phyloP scores from a whole-genome alignment of 2,329 filamentous ascomycete species.

The Camptophora hylomeconis region DNA sequence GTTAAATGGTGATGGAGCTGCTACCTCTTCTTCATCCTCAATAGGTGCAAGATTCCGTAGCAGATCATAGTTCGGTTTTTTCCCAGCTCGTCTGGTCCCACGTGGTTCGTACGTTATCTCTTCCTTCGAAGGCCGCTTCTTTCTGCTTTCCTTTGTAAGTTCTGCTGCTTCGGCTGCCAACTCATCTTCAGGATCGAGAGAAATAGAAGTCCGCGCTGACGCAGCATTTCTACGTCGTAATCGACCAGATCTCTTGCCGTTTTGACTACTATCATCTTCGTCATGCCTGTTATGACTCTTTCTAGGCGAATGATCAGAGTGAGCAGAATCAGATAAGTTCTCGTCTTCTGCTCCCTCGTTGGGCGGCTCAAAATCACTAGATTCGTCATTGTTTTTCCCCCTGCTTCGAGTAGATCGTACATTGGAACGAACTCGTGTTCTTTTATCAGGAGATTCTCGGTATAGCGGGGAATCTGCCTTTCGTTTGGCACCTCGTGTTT shows the following conservation, averaged over 20 bases:
- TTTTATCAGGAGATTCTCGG: slow-evolving; percentile 19
- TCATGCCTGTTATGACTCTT: slow-evolving; percentile 28
- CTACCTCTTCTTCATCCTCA: slow-evolving; percentile 61
- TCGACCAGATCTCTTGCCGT: slow-evolving; percentile 38
- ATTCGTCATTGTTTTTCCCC: slow-evolving; percentile 38
- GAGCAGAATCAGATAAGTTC: slow-evolving; percentile 39
- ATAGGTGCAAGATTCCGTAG: slow-evolving; percentile 36
- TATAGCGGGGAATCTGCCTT: slow-evolving; percentile 22
- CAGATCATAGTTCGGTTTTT: slow-evolving; percentile 16
- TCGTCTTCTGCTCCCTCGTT: slow-evolving; percentile 44
- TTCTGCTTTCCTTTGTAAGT: slow-evolving; percentile 32
- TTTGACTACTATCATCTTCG: slow-evolving; percentile 34
- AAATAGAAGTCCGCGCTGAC: slow-evolving; percentile 35
- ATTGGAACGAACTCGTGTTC: slow-evolving; percentile 22
- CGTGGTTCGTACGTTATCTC: slow-evolving; percentile 20
- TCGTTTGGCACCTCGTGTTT: slow-evolving; percentile 18
- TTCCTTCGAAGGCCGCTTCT: slow-evolving; percentile 19
- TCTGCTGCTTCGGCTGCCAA: slow-evolving; percentile 47
- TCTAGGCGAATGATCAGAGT: slow-evolving; percentile 30
- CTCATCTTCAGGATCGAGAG: slow-evolving; percentile 36
- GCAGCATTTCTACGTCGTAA: slow-evolving; percentile 34
- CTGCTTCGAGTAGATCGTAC: slow-evolving; percentile 27
- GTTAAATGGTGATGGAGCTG: slow-evolving; percentile 55
- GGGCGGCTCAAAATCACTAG: slow-evolving; percentile 51
- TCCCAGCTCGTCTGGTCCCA: slow-evolving; percentile 11